Conservation (phyloP, 2,329 filamentous ascomycete species). For the Penicillium olsonii region DNA sequence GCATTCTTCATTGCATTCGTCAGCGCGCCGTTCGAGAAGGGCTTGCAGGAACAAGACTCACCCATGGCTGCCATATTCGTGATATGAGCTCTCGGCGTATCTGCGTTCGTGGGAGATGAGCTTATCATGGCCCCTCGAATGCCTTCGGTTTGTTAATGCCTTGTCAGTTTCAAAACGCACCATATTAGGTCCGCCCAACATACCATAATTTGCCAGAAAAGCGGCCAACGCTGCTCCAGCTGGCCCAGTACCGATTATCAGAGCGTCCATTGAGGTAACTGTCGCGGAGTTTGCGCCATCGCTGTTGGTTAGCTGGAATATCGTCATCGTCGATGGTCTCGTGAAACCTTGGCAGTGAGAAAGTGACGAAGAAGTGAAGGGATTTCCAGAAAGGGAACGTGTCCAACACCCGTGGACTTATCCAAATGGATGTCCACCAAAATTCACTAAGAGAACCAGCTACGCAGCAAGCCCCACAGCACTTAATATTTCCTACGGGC, state of each 20-base stretch:
- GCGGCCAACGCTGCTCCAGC: slow-evolving; percentile 58
- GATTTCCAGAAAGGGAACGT: too few relatives aligned
- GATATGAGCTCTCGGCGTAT: slow-evolving; percentile 62
- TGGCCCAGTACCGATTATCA: slow-evolving; percentile 56
- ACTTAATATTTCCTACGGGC: too few relatives aligned
- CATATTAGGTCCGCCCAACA: background rate
- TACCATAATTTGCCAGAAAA: slow-evolving; percentile 54
- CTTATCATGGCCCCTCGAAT: slow-evolving; percentile 3
- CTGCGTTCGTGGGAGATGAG: slow-evolving; percentile 32
- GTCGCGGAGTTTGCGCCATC: background rate
- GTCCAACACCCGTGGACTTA: too few relatives aligned
- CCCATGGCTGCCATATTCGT: slow-evolving; percentile 59
- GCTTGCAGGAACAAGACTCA: slow-evolving; percentile 5
- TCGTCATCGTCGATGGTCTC: slow-evolving; percentile 6
- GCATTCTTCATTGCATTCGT: slow-evolving; percentile 44
- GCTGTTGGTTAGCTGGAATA: slow-evolving; percentile 8
- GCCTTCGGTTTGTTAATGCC: slow-evolving; percentile 1
- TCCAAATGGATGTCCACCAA: too few relatives aligned
- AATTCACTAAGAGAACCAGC: too few relatives aligned
- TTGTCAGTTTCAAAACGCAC: background rate
- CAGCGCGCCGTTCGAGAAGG: background rate
- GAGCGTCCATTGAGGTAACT: slow-evolving; percentile 42
- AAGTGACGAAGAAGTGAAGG: too few relatives aligned
- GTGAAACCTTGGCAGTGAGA: too few relatives aligned
- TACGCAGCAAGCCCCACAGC: too few relatives aligned